Base-by-base conservation (phyloP, 169 alveolate genomes). In the Eimeria sp. region DNA sequence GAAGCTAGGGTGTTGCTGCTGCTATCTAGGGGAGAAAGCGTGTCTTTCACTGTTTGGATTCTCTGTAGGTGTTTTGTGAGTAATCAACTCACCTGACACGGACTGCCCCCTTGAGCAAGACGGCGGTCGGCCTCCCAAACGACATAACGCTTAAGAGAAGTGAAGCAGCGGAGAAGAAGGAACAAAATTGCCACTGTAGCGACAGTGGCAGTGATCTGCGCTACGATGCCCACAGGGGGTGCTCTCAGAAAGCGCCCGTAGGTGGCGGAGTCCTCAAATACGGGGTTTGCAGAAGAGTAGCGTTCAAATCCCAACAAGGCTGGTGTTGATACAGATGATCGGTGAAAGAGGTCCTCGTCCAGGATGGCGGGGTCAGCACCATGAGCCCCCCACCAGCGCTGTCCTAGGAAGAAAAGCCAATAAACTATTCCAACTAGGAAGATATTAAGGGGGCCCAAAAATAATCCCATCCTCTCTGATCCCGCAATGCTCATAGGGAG, bases 141-240 rank as follows among this genome's bases (percentile, higher is more conserved):
- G 30, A 54, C 54, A 30, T 14, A 34, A 34, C 25, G 82, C 82
- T 72, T 72, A 20, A 72, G 82, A 6, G 82, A 72, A 16, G 25
- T 14, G 51, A 72, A 72, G 51, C 82, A 72, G 45, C 82, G 82
- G 25, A 72, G 22, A 72, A 72, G 82, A 40, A 72, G 22, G 82
- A 72, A 72, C n/a, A 51, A 47, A 34, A 72, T 25, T 1, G 82
- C 82, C 6, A 51, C 82, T 4, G 34, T 72, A 30, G 51, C 82
- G 14, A 54, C 82, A 30, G 82, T 54, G 20, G 51, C 82, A 72
- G 51, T 72, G 45, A n/a, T 22, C 51, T 51, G 0, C 16, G 54
- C 82, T 10, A 72, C 25, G 54, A 72, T 14, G 82, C 82, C 22
- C 27, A 30, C 22, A 30, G 25, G 45, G 82, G 82, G 51, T 16